phyloP scores from a whole-genome alignment of 202 grass and related monocot species.

The Panicum hallii region DNA sequence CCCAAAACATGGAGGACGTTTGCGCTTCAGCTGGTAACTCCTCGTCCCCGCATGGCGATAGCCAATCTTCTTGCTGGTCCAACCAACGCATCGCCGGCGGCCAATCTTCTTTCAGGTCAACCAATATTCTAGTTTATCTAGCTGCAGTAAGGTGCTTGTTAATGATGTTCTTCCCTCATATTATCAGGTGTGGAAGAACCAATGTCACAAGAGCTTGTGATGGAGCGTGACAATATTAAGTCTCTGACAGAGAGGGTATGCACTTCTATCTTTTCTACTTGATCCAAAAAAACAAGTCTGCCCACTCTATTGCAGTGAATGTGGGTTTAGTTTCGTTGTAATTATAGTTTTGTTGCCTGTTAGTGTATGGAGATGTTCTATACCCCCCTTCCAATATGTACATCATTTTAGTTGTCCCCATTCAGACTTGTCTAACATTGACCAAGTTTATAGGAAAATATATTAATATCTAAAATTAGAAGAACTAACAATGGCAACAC shows the following conservation, averaged over 20 bases:
- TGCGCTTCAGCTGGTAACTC: no score
- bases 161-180: slow-evolving; percentile 46
- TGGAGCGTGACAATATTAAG: slow-evolving; percentile 73
- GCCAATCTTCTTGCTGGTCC: no score
- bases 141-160: slow-evolving; percentile 11
- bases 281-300: background rate
- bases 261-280: slow-evolving; percentile 10
- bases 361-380: background rate
- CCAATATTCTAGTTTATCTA: background rate
- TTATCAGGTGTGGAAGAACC: slow-evolving; percentile 62
- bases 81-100: no score
- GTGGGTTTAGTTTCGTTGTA: background rate
- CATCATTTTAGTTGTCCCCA: background rate
- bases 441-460: background rate
- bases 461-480: background rate
- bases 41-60: no score
- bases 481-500: background rate
- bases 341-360: background rate
- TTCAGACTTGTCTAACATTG: background rate
- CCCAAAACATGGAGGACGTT: no score
- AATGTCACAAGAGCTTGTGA: slow-evolving; percentile 63
- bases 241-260: slow-evolving; percentile 78
- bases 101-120: no score
- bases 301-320: background rate
- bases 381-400: background rate